Conservation (phyloP, 192 early-diverging fungal genomes). For the Backusella australiensis region DNA sequence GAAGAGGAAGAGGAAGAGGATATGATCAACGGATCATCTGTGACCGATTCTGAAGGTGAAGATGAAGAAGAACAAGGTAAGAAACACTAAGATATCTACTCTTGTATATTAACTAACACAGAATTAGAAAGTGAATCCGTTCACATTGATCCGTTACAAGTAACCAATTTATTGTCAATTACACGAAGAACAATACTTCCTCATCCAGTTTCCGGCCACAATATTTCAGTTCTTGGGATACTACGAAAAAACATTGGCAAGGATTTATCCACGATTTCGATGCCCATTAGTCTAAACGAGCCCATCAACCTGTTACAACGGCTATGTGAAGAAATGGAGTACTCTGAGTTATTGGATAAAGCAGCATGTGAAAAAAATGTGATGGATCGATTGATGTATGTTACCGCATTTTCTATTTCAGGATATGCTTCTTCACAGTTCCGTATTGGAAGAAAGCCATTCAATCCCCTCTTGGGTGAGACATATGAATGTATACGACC, state of each 20-base stretch:
- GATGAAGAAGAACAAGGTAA: constrained; percentile 8
- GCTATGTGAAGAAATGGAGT: constrained; percentile 90
- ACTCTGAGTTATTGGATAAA: constrained; percentile 74
- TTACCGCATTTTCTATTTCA: constrained; percentile 84
- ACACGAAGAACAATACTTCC: constrained; percentile 69
- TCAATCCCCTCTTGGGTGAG: constrained; percentile 94
- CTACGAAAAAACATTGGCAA: constrained; percentile 91
- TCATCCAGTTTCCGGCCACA: constrained; percentile 71
- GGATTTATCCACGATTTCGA: constrained; percentile 92
- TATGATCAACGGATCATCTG: constrained; percentile 17
- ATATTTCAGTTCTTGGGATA: constrained; percentile 77
- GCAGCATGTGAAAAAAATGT: constrained; percentile 63
- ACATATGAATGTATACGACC: constrained; percentile 89
- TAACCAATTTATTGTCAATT: neutral
- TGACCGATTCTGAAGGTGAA: neutral
- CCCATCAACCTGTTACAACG: constrained; percentile 90
- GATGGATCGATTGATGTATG: constrained; percentile 70
- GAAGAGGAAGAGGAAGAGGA: constrained; percentile 19
- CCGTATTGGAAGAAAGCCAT: constrained; percentile 80
- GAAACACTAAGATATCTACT: too few species aligned
- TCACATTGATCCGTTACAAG: neutral
- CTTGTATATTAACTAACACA: neutral
- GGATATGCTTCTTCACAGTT: constrained; percentile 80
- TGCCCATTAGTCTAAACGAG: constrained; percentile 94
- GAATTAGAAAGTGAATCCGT: neutral